Evolutionary conservation across 805 yeast species (phyloP), one percentile per base, ranked within the genome.

Genomic region (Metschnikowia corniflorae): DNA sequence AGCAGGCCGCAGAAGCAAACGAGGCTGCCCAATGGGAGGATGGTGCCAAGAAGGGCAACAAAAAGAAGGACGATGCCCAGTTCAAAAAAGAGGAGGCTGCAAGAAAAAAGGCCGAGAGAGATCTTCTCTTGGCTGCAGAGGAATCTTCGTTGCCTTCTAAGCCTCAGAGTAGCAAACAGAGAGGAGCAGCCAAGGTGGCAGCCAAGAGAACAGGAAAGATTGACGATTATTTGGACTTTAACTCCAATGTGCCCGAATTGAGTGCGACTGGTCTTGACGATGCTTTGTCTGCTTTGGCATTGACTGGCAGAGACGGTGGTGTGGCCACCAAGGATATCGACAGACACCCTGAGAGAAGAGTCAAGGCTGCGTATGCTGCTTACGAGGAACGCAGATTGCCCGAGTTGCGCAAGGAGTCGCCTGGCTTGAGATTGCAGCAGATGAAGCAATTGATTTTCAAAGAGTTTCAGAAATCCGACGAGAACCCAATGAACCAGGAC

Each of bases 261-360:
- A 70, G 70, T 51, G 95, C 94, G 5, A 68, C 78, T 39, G 89
- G 89, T 54, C 70, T 86, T 29, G 94, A 86, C 46, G 76, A 75
- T 52, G 93, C 91, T 2, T 65, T 86, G 44, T 86, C 84, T 36
- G 94, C 94, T 4, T 69, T 86, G 53, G 71, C 85, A 4, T 68
- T 86, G 58, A 73, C 88, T 9, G 64, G 68, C 16, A 74, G 67
- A 30, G 75, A 69, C 36, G 76, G 71, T 19, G 82, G 77, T 35
- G 80, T 81, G 21, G 60, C 65, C 27, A 63, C 63, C 43, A 79
- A 79, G 53, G 86, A 78, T 35, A 68, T 86, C 35, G 95, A 86
- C 42, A 78, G 87, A 59, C 95, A 86, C 50, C 95, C 95, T 7
- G 95, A 86, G 66, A 77, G 94, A 62, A 75, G 95, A 55, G 83